Evolutionary conservation across 2,329 filamentous ascomycete species (phyloP).

Genomic region (Alternaria alternata): DNA sequence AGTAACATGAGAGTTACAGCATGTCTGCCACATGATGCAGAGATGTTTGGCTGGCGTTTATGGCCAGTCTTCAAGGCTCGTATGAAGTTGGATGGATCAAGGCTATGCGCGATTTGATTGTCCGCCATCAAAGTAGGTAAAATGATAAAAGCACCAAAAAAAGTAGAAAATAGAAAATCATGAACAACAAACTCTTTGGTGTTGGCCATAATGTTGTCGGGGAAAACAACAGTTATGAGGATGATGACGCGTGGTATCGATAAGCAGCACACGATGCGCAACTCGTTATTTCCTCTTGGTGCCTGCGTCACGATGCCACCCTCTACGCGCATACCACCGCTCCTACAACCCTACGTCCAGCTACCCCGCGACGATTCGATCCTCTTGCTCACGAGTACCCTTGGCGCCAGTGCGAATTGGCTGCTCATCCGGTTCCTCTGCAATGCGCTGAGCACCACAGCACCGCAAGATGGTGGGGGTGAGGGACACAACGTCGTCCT

Average conservation of each 20-base stretch:
- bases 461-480: conserved; percentile 37
- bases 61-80: background rate
- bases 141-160: conserved; percentile 18
- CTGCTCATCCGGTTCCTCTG: conserved; percentile 62
- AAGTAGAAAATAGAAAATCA: background rate
- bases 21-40: background rate
- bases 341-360: conserved; percentile 70
- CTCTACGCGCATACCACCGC: conserved; percentile 65
- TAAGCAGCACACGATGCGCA: conserved; percentile 13
- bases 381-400: conserved; percentile 72
- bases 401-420: conserved; percentile 63
- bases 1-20: background rate
- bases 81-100: background rate
- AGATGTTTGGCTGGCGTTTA: background rate
- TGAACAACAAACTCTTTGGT: background rate
- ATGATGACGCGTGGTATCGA: conserved; percentile 11
- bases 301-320: conserved; percentile 40
- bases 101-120: background rate
- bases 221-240: background rate
- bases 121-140: conserved; percentile 1
- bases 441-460: conserved; percentile 51
- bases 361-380: conserved; percentile 68
- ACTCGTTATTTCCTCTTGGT: conserved; percentile 8
- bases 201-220: background rate
- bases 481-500: conserved; percentile 66